A percentile compares a stretch with the other conserved stretches of the same genome.
phyloP scores from a whole-genome alignment of 148 eudicot genomes.

The Euryodendron excelsum region DNA sequence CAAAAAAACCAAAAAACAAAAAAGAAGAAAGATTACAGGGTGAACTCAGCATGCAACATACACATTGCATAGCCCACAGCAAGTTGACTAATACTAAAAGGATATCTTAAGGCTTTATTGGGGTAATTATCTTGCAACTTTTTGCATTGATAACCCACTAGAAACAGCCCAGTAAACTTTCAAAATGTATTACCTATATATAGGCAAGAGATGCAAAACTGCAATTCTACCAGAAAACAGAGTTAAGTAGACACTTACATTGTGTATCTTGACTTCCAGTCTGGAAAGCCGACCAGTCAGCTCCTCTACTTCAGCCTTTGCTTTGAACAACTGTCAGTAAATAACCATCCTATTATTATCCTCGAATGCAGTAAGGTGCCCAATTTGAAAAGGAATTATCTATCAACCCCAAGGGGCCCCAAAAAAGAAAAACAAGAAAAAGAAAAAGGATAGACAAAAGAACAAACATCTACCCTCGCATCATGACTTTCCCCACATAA shows the following conservation, averaged over 20 bases:
- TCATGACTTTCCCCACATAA: constrained; percentile 18
- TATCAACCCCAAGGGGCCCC: background rate
- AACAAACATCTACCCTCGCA: constrained; percentile 32
- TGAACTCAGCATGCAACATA: too few species aligned
- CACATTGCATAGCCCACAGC: too few species aligned
- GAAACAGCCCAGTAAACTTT: too few species aligned
- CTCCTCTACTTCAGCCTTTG: constrained; percentile 46
- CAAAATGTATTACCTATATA: background rate
- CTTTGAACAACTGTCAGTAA: constrained; percentile 38
- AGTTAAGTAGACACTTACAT: constrained; percentile 39
- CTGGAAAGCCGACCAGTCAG: constrained; percentile 35
- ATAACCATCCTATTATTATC: constrained; percentile 3
- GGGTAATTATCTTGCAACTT: too few species aligned
- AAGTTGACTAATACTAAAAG: too few species aligned
- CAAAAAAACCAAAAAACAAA: too few species aligned
- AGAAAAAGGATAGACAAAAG: background rate
- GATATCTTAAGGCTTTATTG: too few species aligned
- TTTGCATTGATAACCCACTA: too few species aligned
- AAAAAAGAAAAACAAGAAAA: background rate
- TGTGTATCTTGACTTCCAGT: constrained; percentile 55
- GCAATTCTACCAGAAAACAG: background rate
- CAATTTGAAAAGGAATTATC: constrained; percentile 1
- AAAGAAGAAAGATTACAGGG: too few species aligned
- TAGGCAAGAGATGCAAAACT: background rate
- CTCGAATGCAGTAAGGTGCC: background rate